phyloP scores from a whole-genome alignment of 1,284 basidiomycete species.

The Schizopora paradoxa region DNA sequence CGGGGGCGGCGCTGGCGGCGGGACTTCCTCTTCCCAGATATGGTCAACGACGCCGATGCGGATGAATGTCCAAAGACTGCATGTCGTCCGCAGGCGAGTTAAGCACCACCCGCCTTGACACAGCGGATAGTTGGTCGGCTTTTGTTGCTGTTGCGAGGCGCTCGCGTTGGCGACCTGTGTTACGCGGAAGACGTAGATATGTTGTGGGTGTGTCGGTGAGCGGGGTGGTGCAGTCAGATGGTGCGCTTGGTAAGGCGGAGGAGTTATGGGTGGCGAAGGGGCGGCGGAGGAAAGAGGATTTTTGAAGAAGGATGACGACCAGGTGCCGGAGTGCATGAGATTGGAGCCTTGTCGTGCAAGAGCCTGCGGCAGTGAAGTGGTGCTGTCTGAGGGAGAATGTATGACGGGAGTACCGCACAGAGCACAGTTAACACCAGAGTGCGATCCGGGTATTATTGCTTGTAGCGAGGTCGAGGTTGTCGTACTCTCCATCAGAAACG shows the following conservation, averaged over 20 bases:
- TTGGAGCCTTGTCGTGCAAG: slow-evolving; percentile 25
- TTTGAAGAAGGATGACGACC: slow-evolving; percentile 56
- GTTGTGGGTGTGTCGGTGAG: slow-evolving; percentile 31
- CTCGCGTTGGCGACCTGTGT: slow-evolving; percentile 21
- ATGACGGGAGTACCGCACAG: slow-evolving; percentile 65
- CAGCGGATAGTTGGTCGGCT: slow-evolving; percentile 55
- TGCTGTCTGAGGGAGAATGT: slow-evolving; percentile 22
- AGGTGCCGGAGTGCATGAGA: slow-evolving; percentile 31
- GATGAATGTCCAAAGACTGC: slow-evolving; percentile 88
- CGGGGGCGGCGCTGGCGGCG: slow-evolving; percentile 31
- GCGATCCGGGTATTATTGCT: slow-evolving; percentile 40
- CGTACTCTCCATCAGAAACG: slow-evolving; percentile 47
- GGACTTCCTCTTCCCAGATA: slow-evolving; percentile 77
- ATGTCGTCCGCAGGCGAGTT: slow-evolving; percentile 75
- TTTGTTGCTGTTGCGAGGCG: slow-evolving; percentile 21
- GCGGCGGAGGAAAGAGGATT: slow-evolving; percentile 34
- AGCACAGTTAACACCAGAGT: slow-evolving; percentile 50
- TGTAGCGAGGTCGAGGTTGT: slow-evolving; percentile 27
- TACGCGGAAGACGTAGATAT: slow-evolving; percentile 60
- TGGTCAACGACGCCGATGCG: slow-evolving; percentile 76
- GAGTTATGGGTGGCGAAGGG: slow-evolving; percentile 26
- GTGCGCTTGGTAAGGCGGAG: slow-evolving; percentile 26
- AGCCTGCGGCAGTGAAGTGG: slow-evolving; percentile 22
- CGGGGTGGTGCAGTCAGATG: slow-evolving; percentile 16
- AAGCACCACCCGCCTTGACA: slow-evolving; percentile 78